phyloP scores from a whole-genome alignment of 176 grass and related monocot genomes.

The Oryza officinalis region DNA sequence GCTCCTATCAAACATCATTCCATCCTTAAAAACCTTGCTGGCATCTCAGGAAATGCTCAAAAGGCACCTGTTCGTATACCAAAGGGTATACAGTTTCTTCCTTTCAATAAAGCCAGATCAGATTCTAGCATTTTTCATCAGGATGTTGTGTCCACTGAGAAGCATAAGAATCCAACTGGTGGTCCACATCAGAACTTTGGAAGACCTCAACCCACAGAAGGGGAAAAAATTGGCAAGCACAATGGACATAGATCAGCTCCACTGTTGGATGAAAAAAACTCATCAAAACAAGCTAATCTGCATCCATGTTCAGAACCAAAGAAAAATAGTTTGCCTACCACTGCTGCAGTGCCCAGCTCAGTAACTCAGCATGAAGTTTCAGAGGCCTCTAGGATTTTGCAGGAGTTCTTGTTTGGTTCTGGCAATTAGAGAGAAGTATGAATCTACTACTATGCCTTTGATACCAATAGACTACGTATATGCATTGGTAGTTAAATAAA shows the following conservation, averaged over 20 bases:
- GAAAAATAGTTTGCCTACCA: conserved; percentile 32
- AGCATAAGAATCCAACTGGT: conserved; percentile 22
- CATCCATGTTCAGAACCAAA: conserved; percentile 23
- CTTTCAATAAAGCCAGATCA: conserved; percentile 39
- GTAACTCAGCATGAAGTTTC: conserved; percentile 48
- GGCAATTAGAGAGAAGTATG: conserved; percentile 48
- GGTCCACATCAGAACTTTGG: conserved; percentile 29
- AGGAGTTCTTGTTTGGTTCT: conserved; percentile 85
- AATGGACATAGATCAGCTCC: conserved; percentile 23
- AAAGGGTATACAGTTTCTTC: conserved; percentile 83
- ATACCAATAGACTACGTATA: background rate
- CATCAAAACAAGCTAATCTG: conserved; percentile 9
- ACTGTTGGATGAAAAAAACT: conserved; percentile 30
- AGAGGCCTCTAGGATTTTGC: conserved; percentile 80
- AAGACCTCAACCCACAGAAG: conserved; percentile 17
- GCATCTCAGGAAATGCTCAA: conserved; percentile 33
- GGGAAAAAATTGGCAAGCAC: conserved; percentile 13
- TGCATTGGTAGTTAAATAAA: background rate
- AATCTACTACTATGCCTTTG: conserved; percentile 27
- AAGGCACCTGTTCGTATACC: conserved; percentile 48
- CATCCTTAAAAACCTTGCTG: conserved; percentile 42
- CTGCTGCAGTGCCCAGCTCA: conserved; percentile 37
- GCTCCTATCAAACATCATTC: conserved; percentile 34
- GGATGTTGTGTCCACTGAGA: conserved; percentile 31
- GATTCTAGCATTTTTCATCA: conserved; percentile 16